phyloP scores from a whole-genome alignment of 2,329 filamentous ascomycete genomes.

The Cladosporium sp. region DNA sequence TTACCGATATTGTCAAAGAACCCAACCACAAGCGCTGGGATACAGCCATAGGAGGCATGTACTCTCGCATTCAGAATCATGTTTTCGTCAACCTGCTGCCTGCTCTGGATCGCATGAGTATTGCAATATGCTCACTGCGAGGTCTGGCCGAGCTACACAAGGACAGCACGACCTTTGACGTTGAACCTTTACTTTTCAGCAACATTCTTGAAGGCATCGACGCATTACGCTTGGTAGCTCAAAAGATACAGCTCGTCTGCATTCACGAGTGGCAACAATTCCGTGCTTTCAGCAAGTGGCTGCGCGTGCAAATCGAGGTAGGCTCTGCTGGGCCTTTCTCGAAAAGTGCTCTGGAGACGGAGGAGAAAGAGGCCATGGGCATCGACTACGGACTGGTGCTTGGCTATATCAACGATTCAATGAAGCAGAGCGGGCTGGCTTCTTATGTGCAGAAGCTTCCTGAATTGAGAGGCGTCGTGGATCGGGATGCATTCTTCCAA shows the following conservation, averaged over 20 bases:
- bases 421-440: conserved; percentile 35
- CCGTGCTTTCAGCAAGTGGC: conserved; percentile 76
- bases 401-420: conserved; percentile 69
- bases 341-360: conserved; percentile 66
- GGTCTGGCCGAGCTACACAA: conserved; percentile 82
- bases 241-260: conserved; percentile 70
- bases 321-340: conserved; percentile 65
- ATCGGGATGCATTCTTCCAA: conserved; percentile 27
- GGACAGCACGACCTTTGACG: conserved; percentile 60
- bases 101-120: conserved; percentile 76
- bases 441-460: conserved; percentile 37
- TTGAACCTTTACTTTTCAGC: conserved; percentile 47
- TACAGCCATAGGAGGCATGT: conserved; percentile 75
- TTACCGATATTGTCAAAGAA: conserved; percentile 47
- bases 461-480: conserved; percentile 44
- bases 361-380: conserved; percentile 71
- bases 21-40: conserved; percentile 83
- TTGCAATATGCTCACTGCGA: conserved; percentile 79
- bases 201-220: conserved; percentile 66
- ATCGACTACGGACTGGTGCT: conserved; percentile 74
- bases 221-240: conserved; percentile 72
- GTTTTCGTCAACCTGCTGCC: conserved; percentile 88
- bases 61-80: conserved; percentile 74
- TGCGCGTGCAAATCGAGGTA: conserved; percentile 79
- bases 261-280: conserved; percentile 81